Conservation (phyloP, 176 grass and related monocot genomes). For the Ensete ventricosum region DNA sequence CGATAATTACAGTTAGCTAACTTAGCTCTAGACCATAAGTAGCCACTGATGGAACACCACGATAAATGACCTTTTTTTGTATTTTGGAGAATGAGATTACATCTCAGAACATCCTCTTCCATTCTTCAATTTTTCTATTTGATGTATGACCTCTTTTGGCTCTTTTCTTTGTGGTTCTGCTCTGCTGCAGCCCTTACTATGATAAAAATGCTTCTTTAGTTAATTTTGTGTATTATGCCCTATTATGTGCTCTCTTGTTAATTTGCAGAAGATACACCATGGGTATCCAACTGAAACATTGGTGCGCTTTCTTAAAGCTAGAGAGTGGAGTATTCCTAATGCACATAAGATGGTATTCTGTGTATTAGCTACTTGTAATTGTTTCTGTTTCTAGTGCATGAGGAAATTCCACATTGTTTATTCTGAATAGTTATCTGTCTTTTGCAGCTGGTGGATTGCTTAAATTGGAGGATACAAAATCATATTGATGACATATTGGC, state of each 20-base stretch:
- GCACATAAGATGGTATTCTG: slow-evolving; percentile 87
- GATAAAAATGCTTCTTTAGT: not conserved
- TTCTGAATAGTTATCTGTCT: slow-evolving; percentile 9
- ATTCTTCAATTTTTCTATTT: not conserved
- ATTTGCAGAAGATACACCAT: slow-evolving; percentile 75
- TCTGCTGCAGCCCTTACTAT: not conserved
- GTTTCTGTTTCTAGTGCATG: not conserved
- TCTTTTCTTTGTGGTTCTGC: not conserved
- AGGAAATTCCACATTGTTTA: not conserved
- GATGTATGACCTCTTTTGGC: too few species aligned
- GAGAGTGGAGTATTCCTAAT: slow-evolving; percentile 73
- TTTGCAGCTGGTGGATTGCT: slow-evolving; percentile 62
- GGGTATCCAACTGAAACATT: slow-evolving; percentile 71
- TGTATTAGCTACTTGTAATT: slow-evolving; percentile 5
- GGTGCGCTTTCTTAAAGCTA: slow-evolving; percentile 72
- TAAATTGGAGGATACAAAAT: slow-evolving; percentile 87
- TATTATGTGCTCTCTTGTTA: not conserved
- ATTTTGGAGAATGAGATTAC: not conserved
- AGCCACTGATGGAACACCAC: too few species aligned
- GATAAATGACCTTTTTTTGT: too few species aligned
- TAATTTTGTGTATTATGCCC: not conserved
- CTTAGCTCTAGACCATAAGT: not conserved
- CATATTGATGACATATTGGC: slow-evolving; percentile 59
- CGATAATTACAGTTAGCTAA: not conserved
- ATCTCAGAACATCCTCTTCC: not conserved